A percentile compares a stretch with the other conserved stretches of the same genome.
Conservation (phyloP, 2,329 filamentous ascomycete genomes). For the Cladosporium oxysporum region DNA sequence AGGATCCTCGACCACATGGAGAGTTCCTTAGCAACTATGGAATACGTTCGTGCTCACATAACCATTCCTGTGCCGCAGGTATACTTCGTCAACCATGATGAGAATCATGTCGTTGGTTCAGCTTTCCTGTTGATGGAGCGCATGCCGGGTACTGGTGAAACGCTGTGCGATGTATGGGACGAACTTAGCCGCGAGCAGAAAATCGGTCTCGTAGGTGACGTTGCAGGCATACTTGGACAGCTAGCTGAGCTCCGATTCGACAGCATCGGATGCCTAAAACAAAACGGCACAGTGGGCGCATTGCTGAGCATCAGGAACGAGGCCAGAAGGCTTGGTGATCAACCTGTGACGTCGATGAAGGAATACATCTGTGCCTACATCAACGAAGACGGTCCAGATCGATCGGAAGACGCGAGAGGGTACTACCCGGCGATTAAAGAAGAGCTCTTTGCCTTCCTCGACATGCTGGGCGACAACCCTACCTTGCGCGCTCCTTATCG, state of each 20-base stretch:
- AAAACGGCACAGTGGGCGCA: constrained; percentile 20
- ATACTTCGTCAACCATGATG: constrained; percentile 22
- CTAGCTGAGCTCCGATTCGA: constrained; percentile 18
- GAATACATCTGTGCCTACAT: neutral
- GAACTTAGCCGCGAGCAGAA: constrained; percentile 18
- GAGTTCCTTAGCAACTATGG: constrained; percentile 22
- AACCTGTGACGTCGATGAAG: neutral
- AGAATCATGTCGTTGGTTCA: constrained; percentile 22
- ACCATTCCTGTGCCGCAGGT: constrained; percentile 22
- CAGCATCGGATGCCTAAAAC: constrained; percentile 20
- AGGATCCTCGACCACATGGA: constrained; percentile 17
- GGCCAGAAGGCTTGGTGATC: neutral
- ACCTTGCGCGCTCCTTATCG: constrained; percentile 20
- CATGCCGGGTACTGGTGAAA: neutral
- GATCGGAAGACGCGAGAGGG: neutral
- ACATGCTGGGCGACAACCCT: neutral
- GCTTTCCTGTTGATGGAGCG: constrained; percentile 25
- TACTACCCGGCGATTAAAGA: constrained; percentile 9
- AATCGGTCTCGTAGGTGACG: constrained; percentile 10
- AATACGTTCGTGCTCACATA: constrained; percentile 22
- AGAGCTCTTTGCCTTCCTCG: neutral
- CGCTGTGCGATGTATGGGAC: constrained; percentile 17
- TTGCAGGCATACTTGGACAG: constrained; percentile 1
- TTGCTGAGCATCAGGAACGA: neutral
- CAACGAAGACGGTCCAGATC: neutral